Evolutionary conservation across 2,329 filamentous ascomycete genomes (phyloP).

Genomic region (Leptodontidium sp.): DNA sequence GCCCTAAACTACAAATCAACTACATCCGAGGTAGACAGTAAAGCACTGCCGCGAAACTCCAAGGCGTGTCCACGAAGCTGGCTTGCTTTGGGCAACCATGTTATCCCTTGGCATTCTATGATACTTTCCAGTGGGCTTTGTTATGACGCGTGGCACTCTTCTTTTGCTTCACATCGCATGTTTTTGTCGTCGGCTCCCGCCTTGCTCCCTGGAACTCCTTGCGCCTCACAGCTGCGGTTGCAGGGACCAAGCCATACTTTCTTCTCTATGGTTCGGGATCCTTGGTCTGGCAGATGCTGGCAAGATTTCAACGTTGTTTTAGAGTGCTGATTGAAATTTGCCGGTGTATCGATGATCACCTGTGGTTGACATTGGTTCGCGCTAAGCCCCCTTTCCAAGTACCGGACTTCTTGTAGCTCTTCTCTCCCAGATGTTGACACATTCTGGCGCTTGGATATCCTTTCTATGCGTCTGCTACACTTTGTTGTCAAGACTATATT

Average conservation of each 20-base stretch:
- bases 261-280: not conserved
- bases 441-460: not conserved
- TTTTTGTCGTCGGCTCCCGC: not conserved
- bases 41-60: not conserved
- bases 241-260: conserved; percentile 13
- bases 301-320: conserved; percentile 8
- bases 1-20: not conserved
- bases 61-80: conserved; percentile 12
- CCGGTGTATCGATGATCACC: not conserved
- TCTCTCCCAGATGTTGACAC: not conserved
- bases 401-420: conserved; percentile 14
- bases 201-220: conserved; percentile 9
- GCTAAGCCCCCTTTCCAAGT: conserved; percentile 3
- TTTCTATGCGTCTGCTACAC: conserved; percentile 2
- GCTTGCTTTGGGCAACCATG: not conserved
- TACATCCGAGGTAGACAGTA: not conserved
- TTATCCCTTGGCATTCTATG: not conserved
- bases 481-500: not conserved
- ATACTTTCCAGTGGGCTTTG: not conserved
- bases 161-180: conserved; percentile 4
- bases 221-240: not conserved
- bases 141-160: conserved; percentile 10
- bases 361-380: not conserved
- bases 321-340: conserved; percentile 6
- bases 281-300: conserved; percentile 6